Conservation (phyloP, 2,329 filamentous ascomycete species). For the Fusarium zealandicum region DNA sequence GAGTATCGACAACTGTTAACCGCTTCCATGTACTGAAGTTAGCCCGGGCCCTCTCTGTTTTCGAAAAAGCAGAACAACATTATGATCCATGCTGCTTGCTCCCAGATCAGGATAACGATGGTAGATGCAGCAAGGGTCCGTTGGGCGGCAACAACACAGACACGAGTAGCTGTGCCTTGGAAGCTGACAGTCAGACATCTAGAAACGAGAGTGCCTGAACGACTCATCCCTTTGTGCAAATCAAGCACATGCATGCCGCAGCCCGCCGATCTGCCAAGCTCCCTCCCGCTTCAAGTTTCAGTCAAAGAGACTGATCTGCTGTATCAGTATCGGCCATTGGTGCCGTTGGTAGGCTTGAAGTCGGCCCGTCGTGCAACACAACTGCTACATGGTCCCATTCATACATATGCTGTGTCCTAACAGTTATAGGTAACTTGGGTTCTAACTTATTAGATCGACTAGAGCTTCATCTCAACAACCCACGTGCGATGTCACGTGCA, state of each 20-base stretch:
- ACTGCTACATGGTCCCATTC: not conserved
- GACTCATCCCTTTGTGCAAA: constrained; percentile 1
- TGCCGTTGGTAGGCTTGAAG: not conserved
- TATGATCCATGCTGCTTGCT: not conserved
- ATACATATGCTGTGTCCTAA: not conserved
- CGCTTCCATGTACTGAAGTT: not conserved
- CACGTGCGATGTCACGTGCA: constrained; percentile 17
- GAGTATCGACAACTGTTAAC: not conserved
- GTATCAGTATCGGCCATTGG: not conserved
- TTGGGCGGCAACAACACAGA: constrained; percentile 7
- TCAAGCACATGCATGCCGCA: constrained; percentile 1
- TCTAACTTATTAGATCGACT: not conserved
- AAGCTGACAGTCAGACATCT: not conserved
- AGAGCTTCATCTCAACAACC: not conserved
- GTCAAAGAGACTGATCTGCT: too few relatives aligned
- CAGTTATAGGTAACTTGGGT: not conserved
- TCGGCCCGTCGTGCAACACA: constrained; percentile 1
- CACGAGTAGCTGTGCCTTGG: not conserved
- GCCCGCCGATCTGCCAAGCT: constrained; percentile 14
- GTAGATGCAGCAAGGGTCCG: constrained; percentile 5
- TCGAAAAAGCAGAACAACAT: constrained; percentile 8
- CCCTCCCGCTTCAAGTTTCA: constrained; percentile 6
- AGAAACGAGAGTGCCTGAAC: not conserved
- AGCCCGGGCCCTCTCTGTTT: constrained; percentile 4
- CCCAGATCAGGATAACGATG: constrained; percentile 13